These are phyloP conservation scores for Ogataea polymorpha DNA, from an alignment of 805 yeast genomes.

Conservation along the genomic window DNA sequence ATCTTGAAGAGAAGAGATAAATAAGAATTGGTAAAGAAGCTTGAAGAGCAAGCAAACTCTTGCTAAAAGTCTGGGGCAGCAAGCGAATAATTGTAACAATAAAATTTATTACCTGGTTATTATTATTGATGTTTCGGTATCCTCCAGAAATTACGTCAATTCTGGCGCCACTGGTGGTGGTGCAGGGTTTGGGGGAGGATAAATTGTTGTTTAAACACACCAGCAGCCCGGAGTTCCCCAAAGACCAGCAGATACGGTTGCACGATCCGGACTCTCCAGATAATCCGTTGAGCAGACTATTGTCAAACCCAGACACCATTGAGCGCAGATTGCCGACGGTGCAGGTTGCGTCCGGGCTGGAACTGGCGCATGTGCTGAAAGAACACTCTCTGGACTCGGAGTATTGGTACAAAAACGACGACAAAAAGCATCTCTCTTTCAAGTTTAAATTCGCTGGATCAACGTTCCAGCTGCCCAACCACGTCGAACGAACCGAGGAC, in stretches of 20 bases:
- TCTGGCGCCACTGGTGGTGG: constrained; percentile 38
- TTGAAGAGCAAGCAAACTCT: not conserved
- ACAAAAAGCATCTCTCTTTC: constrained; percentile 22
- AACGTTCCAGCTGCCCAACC: constrained; percentile 23
- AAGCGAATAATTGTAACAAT: not conserved
- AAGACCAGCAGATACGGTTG: constrained; percentile 12
- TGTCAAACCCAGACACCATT: constrained; percentile 9
- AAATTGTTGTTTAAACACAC: constrained; percentile 6
- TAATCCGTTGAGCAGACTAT: constrained; percentile 9
- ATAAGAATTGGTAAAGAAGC: not conserved
- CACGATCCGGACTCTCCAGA: not conserved
- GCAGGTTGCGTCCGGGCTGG: constrained; percentile 29
- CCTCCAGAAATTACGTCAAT: constrained; percentile 34
- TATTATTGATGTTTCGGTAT: constrained; percentile 36
- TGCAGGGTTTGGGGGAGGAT: constrained; percentile 40
- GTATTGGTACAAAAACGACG: constrained; percentile 19
- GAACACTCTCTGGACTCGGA: constrained; percentile 26
- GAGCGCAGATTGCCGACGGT: constrained; percentile 21
- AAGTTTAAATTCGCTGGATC: constrained; percentile 33
- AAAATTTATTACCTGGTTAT: not conserved
- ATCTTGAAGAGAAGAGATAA: not conserved
- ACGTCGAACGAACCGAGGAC: not conserved
- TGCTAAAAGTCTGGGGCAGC: not conserved
- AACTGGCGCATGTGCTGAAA: constrained; percentile 31
- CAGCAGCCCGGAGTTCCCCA: not conserved